Evolutionary conservation across 345 rosid genomes (phyloP).

Genomic region (Aquilaria sinensis): DNA sequence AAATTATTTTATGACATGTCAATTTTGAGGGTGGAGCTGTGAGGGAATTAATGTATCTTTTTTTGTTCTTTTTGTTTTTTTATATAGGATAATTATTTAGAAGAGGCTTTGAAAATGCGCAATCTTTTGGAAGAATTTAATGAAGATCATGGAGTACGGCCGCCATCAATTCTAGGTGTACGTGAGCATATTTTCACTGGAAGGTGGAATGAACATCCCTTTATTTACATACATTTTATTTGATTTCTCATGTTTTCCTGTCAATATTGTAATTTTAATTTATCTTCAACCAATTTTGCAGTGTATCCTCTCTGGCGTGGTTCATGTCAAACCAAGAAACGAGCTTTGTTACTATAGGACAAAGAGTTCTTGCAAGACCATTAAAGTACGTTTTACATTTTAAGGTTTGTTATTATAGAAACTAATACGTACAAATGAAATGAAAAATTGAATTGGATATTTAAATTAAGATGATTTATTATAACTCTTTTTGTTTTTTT

Average conservation of each 20-base stretch:
- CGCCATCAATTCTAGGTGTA: constrained; percentile 90
- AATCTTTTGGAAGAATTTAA: constrained; percentile 95
- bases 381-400: constrained; percentile 50
- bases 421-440: no score
- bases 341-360: constrained; percentile 94
- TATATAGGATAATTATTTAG: constrained; percentile 88
- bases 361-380: constrained; percentile 96
- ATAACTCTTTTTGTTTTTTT: constrained; percentile 14
- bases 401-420: background rate
- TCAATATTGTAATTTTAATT: background rate
- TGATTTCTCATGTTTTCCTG: background rate
- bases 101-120: constrained; percentile 97
- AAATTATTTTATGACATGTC: no score
- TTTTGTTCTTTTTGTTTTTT: constrained; percentile 6
- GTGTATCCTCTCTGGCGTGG: constrained; percentile 99
- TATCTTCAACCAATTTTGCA: constrained; percentile 29
- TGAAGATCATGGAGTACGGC: constrained; percentile 93
- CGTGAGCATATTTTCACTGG: constrained; percentile 98
- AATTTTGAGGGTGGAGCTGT: no score
- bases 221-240: background rate
- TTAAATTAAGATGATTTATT: no score
- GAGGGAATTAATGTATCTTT: background rate
- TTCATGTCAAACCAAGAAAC: constrained; percentile 99
- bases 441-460: no score
- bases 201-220: constrained; percentile 39